Evolutionary conservation across 495 filamentous ascomycete genomes (phyloP).

Genomic region (Bryoglossum gracile): DNA sequence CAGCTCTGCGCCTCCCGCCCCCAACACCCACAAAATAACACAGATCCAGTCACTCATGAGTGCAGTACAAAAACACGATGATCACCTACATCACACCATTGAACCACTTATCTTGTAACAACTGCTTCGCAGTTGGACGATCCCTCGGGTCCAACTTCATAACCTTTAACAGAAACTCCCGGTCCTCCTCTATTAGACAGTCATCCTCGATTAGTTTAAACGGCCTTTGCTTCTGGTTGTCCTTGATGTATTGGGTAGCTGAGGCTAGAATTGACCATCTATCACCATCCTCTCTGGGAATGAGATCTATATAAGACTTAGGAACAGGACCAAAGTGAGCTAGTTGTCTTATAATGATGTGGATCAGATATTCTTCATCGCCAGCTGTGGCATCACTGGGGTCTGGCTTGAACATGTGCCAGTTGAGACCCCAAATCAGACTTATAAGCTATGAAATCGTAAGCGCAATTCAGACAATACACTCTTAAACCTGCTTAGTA

Average conservation of each 20-base stretch:
- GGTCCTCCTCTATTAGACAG: constrained; percentile 22
- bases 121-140: constrained; percentile 28
- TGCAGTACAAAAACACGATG: constrained; percentile 6
- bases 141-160: constrained; percentile 32
- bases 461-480: constrained; percentile 29
- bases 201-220: constrained; percentile 14
- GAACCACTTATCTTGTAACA: constrained; percentile 21
- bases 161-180: constrained; percentile 27
- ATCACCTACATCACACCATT: constrained; percentile 9
- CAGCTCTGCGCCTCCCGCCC: background rate
- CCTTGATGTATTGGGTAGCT: constrained; percentile 19
- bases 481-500: constrained; percentile 14
- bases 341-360: constrained; percentile 14
- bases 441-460: constrained; percentile 31
- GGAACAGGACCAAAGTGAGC: constrained; percentile 17
- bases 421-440: constrained; percentile 19
- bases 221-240: constrained; percentile 10
- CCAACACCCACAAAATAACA: constrained; percentile 9
- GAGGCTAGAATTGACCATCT: constrained; percentile 13
- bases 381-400: constrained; percentile 11
- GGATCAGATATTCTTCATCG: constrained; percentile 16
- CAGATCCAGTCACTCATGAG: constrained; percentile 2
- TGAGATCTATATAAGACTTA: constrained; percentile 11
- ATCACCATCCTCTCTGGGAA: constrained; percentile 17
- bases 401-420: constrained; percentile 20